These are phyloP conservation scores for Carex pumila DNA, from an alignment of 176 grass and related monocot genomes.

Conservation along the genomic window DNA sequence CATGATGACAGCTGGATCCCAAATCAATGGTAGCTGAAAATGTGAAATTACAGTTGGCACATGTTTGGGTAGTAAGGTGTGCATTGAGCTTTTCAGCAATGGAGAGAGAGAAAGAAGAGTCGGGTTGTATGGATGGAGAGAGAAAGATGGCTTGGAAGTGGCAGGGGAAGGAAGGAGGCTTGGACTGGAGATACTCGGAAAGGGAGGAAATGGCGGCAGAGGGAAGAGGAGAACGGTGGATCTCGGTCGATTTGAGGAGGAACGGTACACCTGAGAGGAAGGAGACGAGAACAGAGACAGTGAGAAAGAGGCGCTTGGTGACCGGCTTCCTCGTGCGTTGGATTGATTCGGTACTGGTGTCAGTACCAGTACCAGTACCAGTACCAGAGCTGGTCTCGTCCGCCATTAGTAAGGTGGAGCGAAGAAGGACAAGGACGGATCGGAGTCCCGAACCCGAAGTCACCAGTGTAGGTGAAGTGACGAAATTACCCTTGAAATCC, in stretches of 20 bases:
- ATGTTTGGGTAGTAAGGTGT: neutral
- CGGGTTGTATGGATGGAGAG: neutral
- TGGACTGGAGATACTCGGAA: conserved; percentile 43
- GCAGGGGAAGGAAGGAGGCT: conserved; percentile 47
- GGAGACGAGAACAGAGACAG: conserved; percentile 56
- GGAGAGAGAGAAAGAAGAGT: conserved; percentile 22
- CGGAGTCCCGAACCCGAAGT: neutral
- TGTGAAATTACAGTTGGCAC: conserved; percentile 30
- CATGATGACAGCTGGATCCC: conserved; percentile 19
- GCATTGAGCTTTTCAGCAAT: conserved; percentile 42
- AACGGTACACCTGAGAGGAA: conserved; percentile 70
- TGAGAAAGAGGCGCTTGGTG: conserved; percentile 62
- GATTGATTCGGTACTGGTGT: neutral
- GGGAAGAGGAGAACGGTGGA: conserved; percentile 80
- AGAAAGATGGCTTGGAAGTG: conserved; percentile 61
- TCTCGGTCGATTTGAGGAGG: conserved; percentile 79
- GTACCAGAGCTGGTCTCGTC: neutral
- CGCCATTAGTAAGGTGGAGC: neutral
- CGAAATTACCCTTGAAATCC: neutral
- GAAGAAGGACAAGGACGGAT: neutral
- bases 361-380: neutral
- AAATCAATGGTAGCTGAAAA: conserved; percentile 61
- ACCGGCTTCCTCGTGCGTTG: conserved; percentile 41
- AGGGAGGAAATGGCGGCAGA: conserved; percentile 61
- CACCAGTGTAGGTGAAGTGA: neutral